Evolutionary conservation across 805 yeast species (phyloP).

Genomic region (Schizosaccharomyces cryophilus): DNA sequence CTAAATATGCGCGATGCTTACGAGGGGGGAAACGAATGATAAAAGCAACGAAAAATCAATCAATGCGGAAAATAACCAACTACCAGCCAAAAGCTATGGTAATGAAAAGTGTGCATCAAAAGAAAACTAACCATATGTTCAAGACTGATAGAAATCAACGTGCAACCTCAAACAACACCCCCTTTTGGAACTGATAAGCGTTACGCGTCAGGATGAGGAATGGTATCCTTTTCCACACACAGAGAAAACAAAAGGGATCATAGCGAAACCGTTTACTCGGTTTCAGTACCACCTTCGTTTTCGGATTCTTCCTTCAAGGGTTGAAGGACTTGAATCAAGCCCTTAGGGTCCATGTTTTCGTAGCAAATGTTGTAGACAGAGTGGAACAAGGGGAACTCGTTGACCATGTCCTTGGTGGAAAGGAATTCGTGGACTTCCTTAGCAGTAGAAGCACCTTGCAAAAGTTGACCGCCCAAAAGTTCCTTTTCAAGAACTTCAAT

Average conservation of each 20-base stretch:
- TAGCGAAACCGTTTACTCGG: not conserved
- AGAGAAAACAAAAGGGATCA: not conserved
- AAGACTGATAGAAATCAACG: too few relatives aligned
- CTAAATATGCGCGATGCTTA: too few relatives aligned
- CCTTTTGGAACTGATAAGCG: too few relatives aligned
- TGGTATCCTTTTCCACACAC: not conserved
- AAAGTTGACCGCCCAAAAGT: slow-evolving; percentile 80
- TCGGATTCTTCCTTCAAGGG: not conserved
- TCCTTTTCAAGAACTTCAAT: slow-evolving; percentile 68
- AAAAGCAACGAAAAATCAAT: too few relatives aligned
- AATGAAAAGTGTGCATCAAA: too few relatives aligned
- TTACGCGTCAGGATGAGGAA: not conserved
- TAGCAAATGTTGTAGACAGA: slow-evolving; percentile 66
- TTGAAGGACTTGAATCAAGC: not conserved
- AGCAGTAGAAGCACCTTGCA: slow-evolving; percentile 83
- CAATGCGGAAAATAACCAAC: too few relatives aligned
- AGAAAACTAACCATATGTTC: too few relatives aligned
- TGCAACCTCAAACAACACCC: too few relatives aligned
- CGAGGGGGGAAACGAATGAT: too few relatives aligned
- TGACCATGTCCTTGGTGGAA: slow-evolving; percentile 23
- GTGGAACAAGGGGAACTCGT: slow-evolving; percentile 60
- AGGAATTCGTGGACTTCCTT: slow-evolving; percentile 77
- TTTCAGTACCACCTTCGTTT: not conserved
- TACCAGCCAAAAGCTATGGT: too few relatives aligned
- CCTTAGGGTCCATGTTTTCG: slow-evolving; percentile 36